A percentile compares a stretch with the other conserved stretches of the same genome.
Conservation (phyloP, 257 asterid genomes). For the Ilex aquifolium region DNA sequence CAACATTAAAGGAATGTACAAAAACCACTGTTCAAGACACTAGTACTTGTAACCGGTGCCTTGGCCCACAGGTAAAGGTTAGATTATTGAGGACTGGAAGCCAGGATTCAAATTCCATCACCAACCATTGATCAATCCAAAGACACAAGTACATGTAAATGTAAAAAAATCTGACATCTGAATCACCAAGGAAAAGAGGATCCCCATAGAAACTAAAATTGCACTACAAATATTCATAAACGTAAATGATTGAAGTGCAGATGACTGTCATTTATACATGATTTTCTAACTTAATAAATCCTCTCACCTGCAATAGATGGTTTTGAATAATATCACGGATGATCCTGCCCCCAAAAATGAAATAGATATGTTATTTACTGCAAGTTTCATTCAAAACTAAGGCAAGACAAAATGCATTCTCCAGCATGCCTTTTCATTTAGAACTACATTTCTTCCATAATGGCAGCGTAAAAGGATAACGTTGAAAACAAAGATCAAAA, state of each 20-base stretch:
- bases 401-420: background rate
- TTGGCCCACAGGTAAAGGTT: too few species aligned
- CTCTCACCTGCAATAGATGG: constrained; percentile 81
- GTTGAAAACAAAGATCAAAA: background rate
- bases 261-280: constrained; percentile 1
- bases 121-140: too few species aligned
- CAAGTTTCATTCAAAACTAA: background rate
- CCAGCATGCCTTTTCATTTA: background rate
- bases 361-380: background rate
- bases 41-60: too few species aligned
- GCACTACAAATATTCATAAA: too few species aligned
- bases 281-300: constrained; percentile 13
- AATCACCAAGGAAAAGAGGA: background rate
- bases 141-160: too few species aligned
- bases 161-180: too few species aligned
- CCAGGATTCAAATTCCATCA: too few species aligned
- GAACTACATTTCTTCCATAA: background rate
- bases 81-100: too few species aligned
- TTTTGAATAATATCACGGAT: constrained; percentile 92
- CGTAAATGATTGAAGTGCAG: background rate
- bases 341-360: constrained; percentile 46
- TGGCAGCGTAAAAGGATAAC: background rate
- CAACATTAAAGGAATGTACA: too few species aligned
- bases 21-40: too few species aligned
- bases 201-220: too few species aligned